Conservation (phyloP, 2,329 filamentous ascomycete genomes). For the Ceratocystis huliohia region DNA sequence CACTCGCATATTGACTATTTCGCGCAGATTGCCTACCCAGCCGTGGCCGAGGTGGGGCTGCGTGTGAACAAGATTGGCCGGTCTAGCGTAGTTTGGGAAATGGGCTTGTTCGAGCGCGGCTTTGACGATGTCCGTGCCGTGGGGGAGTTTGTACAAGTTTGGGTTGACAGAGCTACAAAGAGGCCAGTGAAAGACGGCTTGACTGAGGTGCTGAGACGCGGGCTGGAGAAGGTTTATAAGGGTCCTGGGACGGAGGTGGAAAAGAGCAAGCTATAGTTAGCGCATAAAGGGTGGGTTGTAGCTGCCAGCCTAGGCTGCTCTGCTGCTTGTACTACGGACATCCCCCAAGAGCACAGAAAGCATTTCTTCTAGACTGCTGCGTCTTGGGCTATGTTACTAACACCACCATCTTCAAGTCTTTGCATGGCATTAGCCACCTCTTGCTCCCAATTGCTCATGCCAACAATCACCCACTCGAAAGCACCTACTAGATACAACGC, state of each 20-base stretch:
- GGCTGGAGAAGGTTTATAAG: constrained; percentile 42
- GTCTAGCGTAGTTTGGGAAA: constrained; percentile 80
- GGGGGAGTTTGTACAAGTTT: constrained; percentile 77
- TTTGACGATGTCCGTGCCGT: constrained; percentile 66
- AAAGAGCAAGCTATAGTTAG: background rate
- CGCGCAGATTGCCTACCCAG: constrained; percentile 66
- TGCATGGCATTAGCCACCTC: constrained; percentile 60
- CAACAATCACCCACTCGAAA: constrained; percentile 69
- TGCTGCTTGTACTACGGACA: no score
- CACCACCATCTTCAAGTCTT: constrained; percentile 43
- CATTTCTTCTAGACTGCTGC: background rate
- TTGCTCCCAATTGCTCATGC: constrained; percentile 60
- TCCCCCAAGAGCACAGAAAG: background rate
- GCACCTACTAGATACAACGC: constrained; percentile 68
- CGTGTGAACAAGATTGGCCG: constrained; percentile 73
- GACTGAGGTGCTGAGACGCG: constrained; percentile 43
- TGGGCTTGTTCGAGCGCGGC: constrained; percentile 70
- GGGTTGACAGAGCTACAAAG: constrained; percentile 62
- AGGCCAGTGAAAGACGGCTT: constrained; percentile 53
- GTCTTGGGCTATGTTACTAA: background rate
- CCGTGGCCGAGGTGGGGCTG: constrained; percentile 66
- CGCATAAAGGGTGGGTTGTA: background rate
- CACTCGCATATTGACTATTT: constrained; percentile 81
- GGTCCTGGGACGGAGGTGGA: constrained; percentile 17
- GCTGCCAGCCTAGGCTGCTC: no score